Evolutionary conservation across 2,329 filamentous ascomycete species (phyloP).

Genomic region (Aureobasidium sp.): DNA sequence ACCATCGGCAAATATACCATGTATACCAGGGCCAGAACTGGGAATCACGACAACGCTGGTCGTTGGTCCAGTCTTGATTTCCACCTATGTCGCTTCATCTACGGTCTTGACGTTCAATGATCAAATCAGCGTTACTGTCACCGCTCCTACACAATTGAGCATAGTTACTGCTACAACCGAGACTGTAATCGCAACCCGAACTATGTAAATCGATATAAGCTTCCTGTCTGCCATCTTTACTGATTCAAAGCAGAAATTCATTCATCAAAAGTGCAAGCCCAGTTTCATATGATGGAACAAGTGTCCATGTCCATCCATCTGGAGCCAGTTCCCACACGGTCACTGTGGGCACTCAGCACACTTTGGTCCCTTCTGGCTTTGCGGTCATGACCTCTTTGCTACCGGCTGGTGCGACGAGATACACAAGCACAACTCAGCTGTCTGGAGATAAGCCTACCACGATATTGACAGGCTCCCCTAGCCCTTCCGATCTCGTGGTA

Average conservation of each 20-base stretch:
- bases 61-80: conserved; percentile 9
- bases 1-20: not conserved
- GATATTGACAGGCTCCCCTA: not conserved
- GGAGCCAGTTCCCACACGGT: not conserved
- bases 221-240: not conserved
- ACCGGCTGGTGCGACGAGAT: not conserved
- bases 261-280: not conserved
- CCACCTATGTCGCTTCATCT: conserved; percentile 2
- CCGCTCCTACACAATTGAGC: not conserved
- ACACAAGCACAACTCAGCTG: conserved; percentile 4
- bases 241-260: not conserved
- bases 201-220: not conserved
- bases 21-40: not conserved
- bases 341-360: not conserved
- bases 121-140: conserved; percentile 13
- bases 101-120: conserved; percentile 4
- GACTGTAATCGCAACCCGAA: conserved; percentile 1
- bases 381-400: not conserved
- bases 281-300: too few species aligned
- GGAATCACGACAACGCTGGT: conserved; percentile 1
- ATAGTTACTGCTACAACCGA: conserved; percentile 10
- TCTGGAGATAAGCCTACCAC: not conserved
- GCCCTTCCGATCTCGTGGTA: not conserved
- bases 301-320: too few species aligned
- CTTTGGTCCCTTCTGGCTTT: not conserved